These are phyloP conservation scores for Senecio squalidus DNA, from an alignment of 140 eudicot species.

Conservation along the genomic window DNA sequence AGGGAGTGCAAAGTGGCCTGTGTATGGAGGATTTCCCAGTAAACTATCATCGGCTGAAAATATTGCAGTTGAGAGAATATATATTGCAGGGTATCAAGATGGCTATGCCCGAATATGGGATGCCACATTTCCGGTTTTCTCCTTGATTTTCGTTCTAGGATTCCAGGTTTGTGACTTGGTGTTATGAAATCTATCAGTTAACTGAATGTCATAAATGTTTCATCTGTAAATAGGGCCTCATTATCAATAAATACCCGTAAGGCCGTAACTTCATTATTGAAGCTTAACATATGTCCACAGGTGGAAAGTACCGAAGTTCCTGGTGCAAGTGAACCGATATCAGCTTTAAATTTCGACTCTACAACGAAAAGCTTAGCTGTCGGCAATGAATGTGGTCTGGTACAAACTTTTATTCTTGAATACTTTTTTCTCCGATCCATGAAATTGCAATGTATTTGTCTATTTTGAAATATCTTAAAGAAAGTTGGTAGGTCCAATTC, in stretches of 20 bases:
- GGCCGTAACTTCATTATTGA: conserved; percentile 22
- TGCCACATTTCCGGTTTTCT: conserved; percentile 79
- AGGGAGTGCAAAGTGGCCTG: conserved; percentile 63
- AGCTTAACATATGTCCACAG: conserved; percentile 37
- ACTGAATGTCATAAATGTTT: conserved; percentile 2
- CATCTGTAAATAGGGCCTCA: conserved; percentile 18
- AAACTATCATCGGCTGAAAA: conserved; percentile 39
- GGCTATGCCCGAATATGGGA: conserved; percentile 87
- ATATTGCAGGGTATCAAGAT: conserved; percentile 92
- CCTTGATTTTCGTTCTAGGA: conserved; percentile 44
- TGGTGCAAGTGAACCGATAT: conserved; percentile 59
- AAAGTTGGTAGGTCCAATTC: background rate
- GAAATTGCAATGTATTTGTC: conserved; percentile 5
- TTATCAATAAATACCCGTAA: conserved; percentile 7
- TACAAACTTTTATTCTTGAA: conserved; percentile 24
- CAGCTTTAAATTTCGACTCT: conserved; percentile 71
- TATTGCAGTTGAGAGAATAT: conserved; percentile 54
- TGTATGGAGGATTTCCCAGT: conserved; percentile 75
- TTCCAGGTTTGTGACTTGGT: conserved; percentile 50
- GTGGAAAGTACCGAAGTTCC: conserved; percentile 48
- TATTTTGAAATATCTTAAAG: conserved; percentile 9
- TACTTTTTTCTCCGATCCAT: conserved; percentile 3
- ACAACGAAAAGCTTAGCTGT: conserved; percentile 52
- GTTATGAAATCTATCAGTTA: background rate
- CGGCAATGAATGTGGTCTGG: conserved; percentile 83